Percentiles rank a stretch among this genome's conserved stretches.
Conservation (phyloP, 2,329 filamentous ascomycete species). For the Botrytis pseudocinerea region DNA sequence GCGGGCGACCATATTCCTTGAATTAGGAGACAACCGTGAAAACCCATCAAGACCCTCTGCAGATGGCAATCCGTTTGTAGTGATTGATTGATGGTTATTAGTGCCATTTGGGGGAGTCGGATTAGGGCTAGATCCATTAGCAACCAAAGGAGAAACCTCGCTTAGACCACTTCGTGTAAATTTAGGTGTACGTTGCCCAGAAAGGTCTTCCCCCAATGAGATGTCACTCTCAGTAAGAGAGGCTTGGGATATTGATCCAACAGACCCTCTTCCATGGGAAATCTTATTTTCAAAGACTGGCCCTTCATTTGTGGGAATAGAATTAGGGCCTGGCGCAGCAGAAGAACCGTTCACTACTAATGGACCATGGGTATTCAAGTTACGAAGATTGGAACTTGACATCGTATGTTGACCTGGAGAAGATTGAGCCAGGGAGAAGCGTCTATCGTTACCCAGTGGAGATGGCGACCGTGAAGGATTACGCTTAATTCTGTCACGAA, state of each 20-base stretch:
- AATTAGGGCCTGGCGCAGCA: background rate
- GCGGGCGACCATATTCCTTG: slow-evolving; percentile 32
- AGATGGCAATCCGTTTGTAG: slow-evolving; percentile 29
- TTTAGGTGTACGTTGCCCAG: slow-evolving; percentile 36
- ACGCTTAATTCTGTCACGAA: slow-evolving; percentile 39
- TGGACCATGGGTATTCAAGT: slow-evolving; percentile 36
- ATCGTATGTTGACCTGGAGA: slow-evolving; percentile 36
- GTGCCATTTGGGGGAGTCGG: slow-evolving; percentile 22
- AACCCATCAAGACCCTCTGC: slow-evolving; percentile 31
- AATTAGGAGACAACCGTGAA: slow-evolving; percentile 36
- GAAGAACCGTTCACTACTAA: slow-evolving; percentile 39
- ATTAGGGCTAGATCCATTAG: slow-evolving; percentile 33
- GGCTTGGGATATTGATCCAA: slow-evolving; percentile 37
- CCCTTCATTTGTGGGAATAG: slow-evolving; percentile 30
- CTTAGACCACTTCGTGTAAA: slow-evolving; percentile 28
- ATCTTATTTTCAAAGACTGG: slow-evolving; percentile 34
- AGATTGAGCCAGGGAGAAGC: slow-evolving; percentile 35
- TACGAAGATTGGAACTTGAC: slow-evolving; percentile 35
- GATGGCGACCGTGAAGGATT: slow-evolving; percentile 41
- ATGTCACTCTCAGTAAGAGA: slow-evolving; percentile 34
- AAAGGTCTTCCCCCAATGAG: slow-evolving; percentile 31
- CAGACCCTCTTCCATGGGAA: slow-evolving; percentile 29
- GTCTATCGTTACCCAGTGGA: slow-evolving; percentile 41
- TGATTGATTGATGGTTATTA: slow-evolving; percentile 19
- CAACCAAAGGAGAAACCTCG: slow-evolving; percentile 33